Evolutionary conservation across 176 grass and related monocot species (phyloP), one percentile per base, ranked within the genome.

Genomic region (Musa acuminata): DNA sequence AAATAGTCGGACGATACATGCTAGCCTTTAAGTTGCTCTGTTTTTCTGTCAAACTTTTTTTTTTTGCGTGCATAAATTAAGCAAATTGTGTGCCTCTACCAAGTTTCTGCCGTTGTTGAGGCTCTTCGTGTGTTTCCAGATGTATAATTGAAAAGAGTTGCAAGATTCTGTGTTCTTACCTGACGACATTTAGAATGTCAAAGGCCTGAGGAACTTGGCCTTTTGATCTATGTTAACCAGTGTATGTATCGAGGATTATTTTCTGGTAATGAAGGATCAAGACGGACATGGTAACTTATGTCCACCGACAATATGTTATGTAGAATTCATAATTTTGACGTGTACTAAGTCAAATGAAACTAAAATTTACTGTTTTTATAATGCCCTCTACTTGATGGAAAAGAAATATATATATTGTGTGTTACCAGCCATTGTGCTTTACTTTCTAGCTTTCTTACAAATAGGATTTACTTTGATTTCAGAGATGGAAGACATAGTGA

Each of bases 401-500:
- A 43, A 43, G 4, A 35, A 35, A 13, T 27, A 27, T 27, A 26
- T 26, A 65, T 26, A 65, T 22, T 65, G 22, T 65, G 62, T 64
- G 19, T 26, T 13, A 26, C n/a, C 8, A 14, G 13, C 2, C 11
- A 13, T 25, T 65, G 9, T 26, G 2, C 26, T 12, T 26, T 3
- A 65, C 11, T 43, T 43, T 43, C 0, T 43, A 7, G 23, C n/a
- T 65, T 65, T 26, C 4, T 65, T 11, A 65, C 17, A 22, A 65
- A 65, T 65, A 13, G 9, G 63, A 13, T 65, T 65, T 26, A 65
- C 4, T 71, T 74, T 58, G 8, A 9, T 74, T 84, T 19, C 86
- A 92, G 89, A 92, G 71, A 88, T 92, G 89, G 89, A 92, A 49
- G 79, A 88, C 19, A 84, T 72, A 23, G 86, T 92, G 13, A 88